Base-by-base conservation (phyloP, 495 filamentous ascomycete genomes). In the Penicillium verhagenii region DNA sequence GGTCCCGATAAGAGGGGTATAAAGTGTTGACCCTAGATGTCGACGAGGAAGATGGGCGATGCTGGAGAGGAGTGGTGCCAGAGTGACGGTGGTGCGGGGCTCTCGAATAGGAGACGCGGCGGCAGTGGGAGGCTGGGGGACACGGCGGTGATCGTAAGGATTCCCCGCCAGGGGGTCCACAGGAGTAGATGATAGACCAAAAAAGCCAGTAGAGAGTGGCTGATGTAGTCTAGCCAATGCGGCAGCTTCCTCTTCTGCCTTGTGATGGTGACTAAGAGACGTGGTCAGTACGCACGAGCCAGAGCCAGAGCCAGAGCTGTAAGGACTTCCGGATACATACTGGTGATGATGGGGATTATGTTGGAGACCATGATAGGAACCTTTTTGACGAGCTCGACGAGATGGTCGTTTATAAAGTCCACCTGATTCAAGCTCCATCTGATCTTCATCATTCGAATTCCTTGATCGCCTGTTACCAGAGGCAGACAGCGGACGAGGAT, bases 1-100 rank as follows among this genome's bases (percentile, higher is more conserved):
- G 54, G 69, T 74, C 54, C 60, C 78, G 47, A 81, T 77, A 50
- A 60, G 73, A 39, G 77, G 75, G 25, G 74, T 76, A 66, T 79
- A 89, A 57, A 74, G 77, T 57, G 79, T 86, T 60, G 72, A 96
- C 60, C 92, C 92, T 10, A 97, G 81, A 60, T 97, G 91, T n/a
- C 80, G 77, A 3, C 92, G 88, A 4, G 88, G 86, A 8, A 84
- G 79, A 47, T 88, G 70, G 1, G 84, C 79, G 10, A 92, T 83
- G 29, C 79, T 84, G 5, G 90, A 81, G 23, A 95, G 61, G 1
- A 96, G 78, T 0, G 79, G 77, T 57, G 89, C 78, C 3, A 86
- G 85, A 11, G 80, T 83, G 47, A 92, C 80, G 14, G 76, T 79
- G 5, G 76, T 81, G 39, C 80, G 84, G 42, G 82, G 82, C 55